Evolutionary conservation across 805 yeast species (phyloP), one percentile per base, ranked within the genome.

Genomic region (Myxozyma sirexii): DNA sequence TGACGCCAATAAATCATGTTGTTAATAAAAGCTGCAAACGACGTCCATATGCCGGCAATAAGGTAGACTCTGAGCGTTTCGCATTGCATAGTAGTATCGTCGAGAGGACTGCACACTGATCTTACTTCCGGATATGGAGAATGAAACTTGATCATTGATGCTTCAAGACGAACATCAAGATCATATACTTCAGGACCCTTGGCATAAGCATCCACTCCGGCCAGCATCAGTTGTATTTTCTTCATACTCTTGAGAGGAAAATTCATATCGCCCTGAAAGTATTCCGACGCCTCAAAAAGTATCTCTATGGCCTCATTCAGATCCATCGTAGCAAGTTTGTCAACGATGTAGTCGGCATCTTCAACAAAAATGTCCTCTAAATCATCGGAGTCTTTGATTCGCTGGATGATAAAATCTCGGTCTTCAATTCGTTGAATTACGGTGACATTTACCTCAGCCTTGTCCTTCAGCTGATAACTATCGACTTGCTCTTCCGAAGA

Each of bases 91-190:
- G 62, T 53, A 0, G 80, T 80, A 60, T 83, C 84, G 67, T 83
- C 86, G 3, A 56, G 42, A 3, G 65, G 65, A 39, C 54, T 24
- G 53, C 56, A 48, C 10, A 61, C 65, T 33, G 51, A 55, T 62
- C 87, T 71, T 13, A 84, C 84, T 67, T 83, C 86, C 3, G 86
- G 84, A 62, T 82, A 82, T 2, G 85, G 84, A 0, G 85, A 82
- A 67, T 78, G 79, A 63, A 63, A 70, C 51, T 61, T 58, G 46
- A 71, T 74, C 51, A 81, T 67, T 27, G 77, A 76, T 4, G 83
- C 83, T 58, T 80, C 79, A 37, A 77, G 69, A 57, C 73, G 74
- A 31, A 74, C 70, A 39, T 75, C 76, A 26, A 77, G 67, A 8
- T 63, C 66, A 33, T 42, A 57, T 4, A 37, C 15, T 1, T 23